phyloP scores from a whole-genome alignment of 768 basidiomycete species.

The Lentinus brumalis region DNA sequence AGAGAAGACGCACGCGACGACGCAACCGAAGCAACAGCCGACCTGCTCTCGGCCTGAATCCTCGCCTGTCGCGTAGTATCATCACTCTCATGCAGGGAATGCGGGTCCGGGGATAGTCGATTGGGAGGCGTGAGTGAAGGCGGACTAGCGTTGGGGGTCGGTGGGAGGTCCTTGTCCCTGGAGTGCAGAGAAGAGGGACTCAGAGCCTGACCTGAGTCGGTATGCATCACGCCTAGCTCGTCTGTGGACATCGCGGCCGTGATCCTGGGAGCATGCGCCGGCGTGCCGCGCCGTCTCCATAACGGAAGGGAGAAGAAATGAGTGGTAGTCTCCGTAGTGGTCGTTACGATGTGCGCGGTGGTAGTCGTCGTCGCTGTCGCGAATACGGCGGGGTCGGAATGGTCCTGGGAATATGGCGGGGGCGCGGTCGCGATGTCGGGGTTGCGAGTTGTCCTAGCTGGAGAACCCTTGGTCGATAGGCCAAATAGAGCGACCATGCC shows the following conservation, averaged over 20 bases:
- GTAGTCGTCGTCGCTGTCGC: slow-evolving; percentile 46
- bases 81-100: slow-evolving; percentile 2
- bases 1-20: slow-evolving; percentile 20
- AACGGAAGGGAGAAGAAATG: slow-evolving; percentile 69
- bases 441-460: slow-evolving; percentile 30
- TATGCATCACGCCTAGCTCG: slow-evolving; percentile 24
- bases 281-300: slow-evolving; percentile 57
- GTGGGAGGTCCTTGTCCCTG: slow-evolving; percentile 36
- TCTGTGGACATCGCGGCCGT: slow-evolving; percentile 27
- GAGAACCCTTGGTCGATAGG: slow-evolving; percentile 36
- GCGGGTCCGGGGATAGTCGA: slow-evolving; percentile 8
- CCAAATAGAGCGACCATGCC: slow-evolving; percentile 44
- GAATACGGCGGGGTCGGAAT: slow-evolving; percentile 40
- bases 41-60: slow-evolving; percentile 2
- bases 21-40: slow-evolving; percentile 4
- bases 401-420: slow-evolving; percentile 36
- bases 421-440: slow-evolving; percentile 32
- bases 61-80: slow-evolving; percentile 3
- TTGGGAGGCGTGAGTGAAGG: slow-evolving; percentile 8
- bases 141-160: slow-evolving; percentile 28
- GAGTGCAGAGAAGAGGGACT: slow-evolving; percentile 9
- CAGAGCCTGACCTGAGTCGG: background rate
- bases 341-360: slow-evolving; percentile 48
- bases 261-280: slow-evolving; percentile 34
- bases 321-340: slow-evolving; percentile 52